Evolutionary conservation across 2,329 filamentous ascomycete species (phyloP), one percentile per base, ranked within the genome.

Genomic region (Arthrobotrys megalospora): DNA sequence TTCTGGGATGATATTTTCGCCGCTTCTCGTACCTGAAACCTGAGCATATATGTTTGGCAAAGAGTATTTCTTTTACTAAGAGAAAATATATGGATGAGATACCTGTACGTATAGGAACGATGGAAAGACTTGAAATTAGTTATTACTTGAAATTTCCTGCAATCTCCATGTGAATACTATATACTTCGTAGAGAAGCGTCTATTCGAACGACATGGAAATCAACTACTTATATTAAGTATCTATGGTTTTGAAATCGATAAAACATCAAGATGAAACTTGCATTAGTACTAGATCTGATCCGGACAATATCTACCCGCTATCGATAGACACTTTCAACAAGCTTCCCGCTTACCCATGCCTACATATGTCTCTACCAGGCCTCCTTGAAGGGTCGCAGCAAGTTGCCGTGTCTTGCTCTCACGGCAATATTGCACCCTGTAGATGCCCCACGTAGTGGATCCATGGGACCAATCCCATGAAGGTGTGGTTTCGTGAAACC

Each of bases 1-100:
- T 70, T 69, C 58, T 69, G 58, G 58, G 36, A 69, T 76, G 58
- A 69, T 55, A 48, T 65, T 43, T 48, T 50, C 60, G 60, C 4
- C 10, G 36, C 19, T 43, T 21, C 55, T 43, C 12, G 36, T 43
- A 2, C 55, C 24, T 45, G 38, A 64, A 64, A 47, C 6, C 52
- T 50, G 41, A 38, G 50, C 14, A 45, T 16, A n/a, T 41, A 8
- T 48, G 10, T 34, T 50, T 63, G 36, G n/a, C 41, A 32, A 50
- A 36, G 32, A 65, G 24, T 55, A 14, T 72, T 47, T 47, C 19
- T 38, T 12, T 36, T 63, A 16, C 45, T 34, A 28, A 38, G 21
- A 36, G 48, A 16, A 50, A 58, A 45, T 50, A 70, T 32, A 64
- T 41, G 45, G 21, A 43, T 28, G 70, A 75, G 64, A 58, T 52